Conservation (phyloP, 176 grass and related monocot species). For the Avena atlantica region DNA sequence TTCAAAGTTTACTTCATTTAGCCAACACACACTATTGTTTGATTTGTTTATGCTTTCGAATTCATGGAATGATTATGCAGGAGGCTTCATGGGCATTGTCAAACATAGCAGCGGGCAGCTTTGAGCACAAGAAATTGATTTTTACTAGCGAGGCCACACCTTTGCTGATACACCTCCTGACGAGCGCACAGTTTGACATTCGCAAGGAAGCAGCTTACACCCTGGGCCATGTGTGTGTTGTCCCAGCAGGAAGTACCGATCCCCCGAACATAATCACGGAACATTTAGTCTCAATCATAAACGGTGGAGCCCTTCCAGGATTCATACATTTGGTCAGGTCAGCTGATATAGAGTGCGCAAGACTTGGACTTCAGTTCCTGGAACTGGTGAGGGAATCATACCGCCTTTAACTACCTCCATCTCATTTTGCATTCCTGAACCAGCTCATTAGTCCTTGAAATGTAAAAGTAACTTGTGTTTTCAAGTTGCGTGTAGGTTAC, state of each 20-base stretch:
- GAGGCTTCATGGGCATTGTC: constrained; percentile 93
- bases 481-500: background rate
- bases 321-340: constrained; percentile 86
- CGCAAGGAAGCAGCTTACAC: constrained; percentile 91
- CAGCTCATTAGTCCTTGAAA: background rate
- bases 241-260: constrained; percentile 51
- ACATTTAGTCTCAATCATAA: constrained; percentile 69
- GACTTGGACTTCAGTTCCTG: constrained; percentile 90
- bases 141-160: constrained; percentile 68
- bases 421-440: constrained; percentile 1
- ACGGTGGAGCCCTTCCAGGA: constrained; percentile 74
- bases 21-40: background rate
- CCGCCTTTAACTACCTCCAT: background rate
- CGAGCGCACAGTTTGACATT: constrained; percentile 77
- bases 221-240: constrained; percentile 85
- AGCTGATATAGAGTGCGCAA: constrained; percentile 84
- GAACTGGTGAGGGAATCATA: constrained; percentile 65
- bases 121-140: constrained; percentile 86
- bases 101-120: constrained; percentile 84
- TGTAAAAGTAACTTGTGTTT: background rate
- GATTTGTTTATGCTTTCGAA: constrained; percentile 31
- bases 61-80: constrained; percentile 49
- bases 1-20: constrained; percentile 31
- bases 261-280: constrained; percentile 62
- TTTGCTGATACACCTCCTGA: constrained; percentile 66